Base-by-base conservation (phyloP, 805 yeast species). In the Lipomyces yamanashiensis region DNA sequence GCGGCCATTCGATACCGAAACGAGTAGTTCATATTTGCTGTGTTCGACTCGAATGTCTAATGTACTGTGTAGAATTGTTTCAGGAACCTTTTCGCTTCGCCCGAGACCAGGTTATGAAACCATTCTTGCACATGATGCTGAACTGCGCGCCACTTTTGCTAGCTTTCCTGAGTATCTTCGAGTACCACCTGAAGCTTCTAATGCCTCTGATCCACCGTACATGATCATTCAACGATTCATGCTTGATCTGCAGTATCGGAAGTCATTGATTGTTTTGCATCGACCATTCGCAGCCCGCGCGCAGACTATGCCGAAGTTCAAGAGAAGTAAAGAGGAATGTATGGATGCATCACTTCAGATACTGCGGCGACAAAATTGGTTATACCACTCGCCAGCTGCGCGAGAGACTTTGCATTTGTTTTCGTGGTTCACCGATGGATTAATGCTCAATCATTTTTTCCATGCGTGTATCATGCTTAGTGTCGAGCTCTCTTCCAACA, bases 191-290 rank as follows among this genome's bases (percentile, higher is more conserved):
- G 69, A 68, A 39, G 68, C 63, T 7, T 58, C 72, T 1, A 37
- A 54, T 13, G 64, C 69, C 1, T 40, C 34, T 1, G 72, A 71
- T n/a, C 71, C 71, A n/a, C 67, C 70, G 1, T 66, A 72, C 41
- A 39, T 74, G 33, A 56, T 73, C 6, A 62, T 74, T 45, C 75
- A 74, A 68, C 66, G 74, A 21, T 64, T 74, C 23, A 13, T 74
- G 47, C 64, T 73, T 19, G 75, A 74, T 54, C 59, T 71, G 34
- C 73, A 72, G 19, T 73, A 59, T 50, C 71, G 71, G 7, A 71
- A 70, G 53, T 67, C 72, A 21, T 58, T 73, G 40, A 70, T 74
- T 13, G 72, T 73, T 7, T 66, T 74, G 21, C 77, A 74, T 53
- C 68, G 74, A 21, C 69, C 70, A 36, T 66, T 58, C 47, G 67